Percentiles rank a stretch among this genome's conserved stretches.
Evolutionary conservation across 2,329 filamentous ascomycete species (phyloP).

Genomic region (Rhynchosporium secalis): DNA sequence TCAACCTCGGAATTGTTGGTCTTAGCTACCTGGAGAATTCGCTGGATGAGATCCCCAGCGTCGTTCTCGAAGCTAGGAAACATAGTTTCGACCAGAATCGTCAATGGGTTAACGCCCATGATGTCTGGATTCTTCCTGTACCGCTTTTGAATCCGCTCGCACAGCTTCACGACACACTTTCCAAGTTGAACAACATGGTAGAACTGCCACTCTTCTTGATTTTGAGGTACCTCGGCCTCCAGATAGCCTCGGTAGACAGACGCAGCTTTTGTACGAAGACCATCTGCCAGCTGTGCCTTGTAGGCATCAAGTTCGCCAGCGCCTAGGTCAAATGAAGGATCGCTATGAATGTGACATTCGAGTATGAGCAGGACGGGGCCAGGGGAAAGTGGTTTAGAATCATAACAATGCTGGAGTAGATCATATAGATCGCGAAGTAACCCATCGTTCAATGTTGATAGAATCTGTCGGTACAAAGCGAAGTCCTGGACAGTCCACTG

Average conservation of each 20-base stretch:
- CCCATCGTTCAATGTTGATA: conserved; percentile 75
- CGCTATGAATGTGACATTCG: conserved; percentile 77
- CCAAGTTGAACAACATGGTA: conserved; percentile 87
- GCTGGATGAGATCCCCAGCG: conserved; percentile 77
- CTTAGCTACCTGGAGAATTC: conserved; percentile 74
- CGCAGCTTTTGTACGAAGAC: conserved; percentile 70
- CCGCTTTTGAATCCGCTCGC: conserved; percentile 86
- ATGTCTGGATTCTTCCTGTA: conserved; percentile 87
- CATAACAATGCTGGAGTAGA: conserved; percentile 84
- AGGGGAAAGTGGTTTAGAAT: conserved; percentile 79
- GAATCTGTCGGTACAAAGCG: conserved; percentile 69
- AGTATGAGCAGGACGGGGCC: conserved; percentile 77
- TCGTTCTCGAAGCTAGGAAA: conserved; percentile 91
- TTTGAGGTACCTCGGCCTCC: conserved; percentile 75
- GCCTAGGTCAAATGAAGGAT: conserved; percentile 72
- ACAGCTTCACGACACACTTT: conserved; percentile 80
- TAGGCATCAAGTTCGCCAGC: conserved; percentile 72
- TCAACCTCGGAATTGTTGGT: conserved; percentile 73
- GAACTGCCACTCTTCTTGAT: conserved; percentile 85
- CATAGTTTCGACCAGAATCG: conserved; percentile 76
- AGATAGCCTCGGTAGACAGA: conserved; percentile 80
- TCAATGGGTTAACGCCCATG: conserved; percentile 68
- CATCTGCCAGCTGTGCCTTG: conserved; percentile 67
- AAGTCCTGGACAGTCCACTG: conserved; percentile 71
- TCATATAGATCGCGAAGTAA: conserved; percentile 85